Percentiles rank a stretch among this genome's conserved stretches.
These are phyloP conservation scores for Fonsecaea nubica DNA, from an alignment of 2,329 filamentous ascomycete species.

Conservation along the genomic window DNA sequence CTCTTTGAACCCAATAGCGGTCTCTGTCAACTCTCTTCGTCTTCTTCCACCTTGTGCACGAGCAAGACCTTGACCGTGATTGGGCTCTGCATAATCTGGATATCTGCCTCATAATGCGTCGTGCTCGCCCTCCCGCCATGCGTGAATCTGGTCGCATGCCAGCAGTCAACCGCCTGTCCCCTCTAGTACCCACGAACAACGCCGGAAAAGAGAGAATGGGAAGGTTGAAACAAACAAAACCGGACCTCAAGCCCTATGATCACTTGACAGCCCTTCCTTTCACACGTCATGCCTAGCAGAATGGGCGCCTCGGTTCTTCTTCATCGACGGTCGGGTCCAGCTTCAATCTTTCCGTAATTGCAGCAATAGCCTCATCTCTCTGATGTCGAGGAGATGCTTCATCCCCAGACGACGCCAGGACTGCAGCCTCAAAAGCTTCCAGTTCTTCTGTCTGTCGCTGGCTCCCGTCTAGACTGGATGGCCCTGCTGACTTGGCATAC, in stretches of 20 bases:
- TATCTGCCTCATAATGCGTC: background rate
- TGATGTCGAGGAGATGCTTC: conserved; percentile 20
- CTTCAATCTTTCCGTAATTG: conserved; percentile 21
- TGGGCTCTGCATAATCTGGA: background rate
- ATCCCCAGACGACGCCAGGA: conserved; percentile 20
- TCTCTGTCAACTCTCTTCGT: background rate
- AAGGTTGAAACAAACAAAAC: background rate
- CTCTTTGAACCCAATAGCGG: background rate
- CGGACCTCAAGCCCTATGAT: background rate
- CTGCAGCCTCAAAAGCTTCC: conserved; percentile 28
- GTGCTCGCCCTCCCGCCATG: background rate
- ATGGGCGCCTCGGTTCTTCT: conserved; percentile 15
- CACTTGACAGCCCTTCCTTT: background rate
- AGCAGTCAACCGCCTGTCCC: background rate
- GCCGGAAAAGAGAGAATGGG: background rate
- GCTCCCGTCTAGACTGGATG: conserved; percentile 3
- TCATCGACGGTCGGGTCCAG: conserved; percentile 21
- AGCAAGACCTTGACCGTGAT: background rate
- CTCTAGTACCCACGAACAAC: background rate
- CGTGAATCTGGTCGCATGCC: background rate
- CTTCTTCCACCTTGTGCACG: too few species aligned
- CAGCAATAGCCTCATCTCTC: conserved; percentile 16
- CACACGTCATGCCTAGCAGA: background rate
- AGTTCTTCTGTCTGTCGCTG: conserved; percentile 18
- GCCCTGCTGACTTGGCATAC: background rate